Evolutionary conservation across 306 rosid genomes (phyloP).

Genomic region (Vigna angularis): DNA sequence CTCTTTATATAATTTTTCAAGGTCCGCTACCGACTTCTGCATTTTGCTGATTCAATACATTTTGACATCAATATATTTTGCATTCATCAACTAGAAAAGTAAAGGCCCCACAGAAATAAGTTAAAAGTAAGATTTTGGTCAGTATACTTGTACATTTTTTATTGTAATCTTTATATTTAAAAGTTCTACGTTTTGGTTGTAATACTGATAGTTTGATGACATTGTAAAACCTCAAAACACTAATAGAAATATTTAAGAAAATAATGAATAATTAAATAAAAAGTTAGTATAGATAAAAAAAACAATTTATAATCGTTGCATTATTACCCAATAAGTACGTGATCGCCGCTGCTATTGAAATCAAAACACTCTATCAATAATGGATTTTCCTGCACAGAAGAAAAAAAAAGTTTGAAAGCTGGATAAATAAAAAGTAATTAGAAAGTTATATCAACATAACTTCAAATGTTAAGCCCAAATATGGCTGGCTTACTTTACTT

Average conservation of each 20-base stretch:
- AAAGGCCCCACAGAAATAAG: background rate
- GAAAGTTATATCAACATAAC: constrained; percentile 8
- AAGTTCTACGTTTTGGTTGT: too few relatives aligned
- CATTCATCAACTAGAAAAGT: background rate
- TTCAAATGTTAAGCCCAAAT: constrained; percentile 21
- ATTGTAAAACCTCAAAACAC: background rate
- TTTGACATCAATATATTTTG: constrained; percentile 31
- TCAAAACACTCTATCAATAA: constrained; percentile 87
- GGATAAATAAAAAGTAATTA: constrained; percentile 18
- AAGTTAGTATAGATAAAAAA: too few relatives aligned
- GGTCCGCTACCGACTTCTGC: constrained; percentile 71
- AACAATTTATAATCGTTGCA: constrained; percentile 28
- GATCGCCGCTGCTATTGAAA: constrained; percentile 83
- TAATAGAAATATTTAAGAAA: too few relatives aligned
- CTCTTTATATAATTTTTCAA: constrained; percentile 65
- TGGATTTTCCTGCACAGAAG: constrained; percentile 70
- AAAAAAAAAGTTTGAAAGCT: background rate
- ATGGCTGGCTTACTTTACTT: constrained; percentile 68
- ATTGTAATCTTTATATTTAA: too few relatives aligned
- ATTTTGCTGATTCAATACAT: constrained; percentile 58
- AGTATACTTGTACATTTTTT: too few relatives aligned
- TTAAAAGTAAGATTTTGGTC: too few relatives aligned
- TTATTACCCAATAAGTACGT: constrained; percentile 78
- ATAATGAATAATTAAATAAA: too few relatives aligned
- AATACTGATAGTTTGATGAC: too few relatives aligned